Conservation (phyloP, 805 yeast species). For the Metschnikowia proteae region DNA sequence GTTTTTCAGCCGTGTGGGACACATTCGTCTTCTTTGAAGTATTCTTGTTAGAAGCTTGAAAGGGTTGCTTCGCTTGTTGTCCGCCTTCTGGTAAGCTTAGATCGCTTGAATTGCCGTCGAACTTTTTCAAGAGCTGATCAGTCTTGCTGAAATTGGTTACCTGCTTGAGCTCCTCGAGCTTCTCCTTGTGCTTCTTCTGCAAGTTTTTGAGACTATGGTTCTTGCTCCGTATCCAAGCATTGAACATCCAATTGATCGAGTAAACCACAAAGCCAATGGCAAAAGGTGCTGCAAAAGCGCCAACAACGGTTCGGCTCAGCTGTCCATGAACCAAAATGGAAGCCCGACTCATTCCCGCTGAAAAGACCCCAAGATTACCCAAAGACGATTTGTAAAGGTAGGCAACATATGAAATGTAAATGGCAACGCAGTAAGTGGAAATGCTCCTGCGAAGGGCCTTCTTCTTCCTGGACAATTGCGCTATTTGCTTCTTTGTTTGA, state of each 20-base stretch:
- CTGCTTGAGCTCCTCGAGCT: constrained; percentile 64
- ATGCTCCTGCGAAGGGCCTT: constrained; percentile 17
- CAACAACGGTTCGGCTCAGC: constrained; percentile 17
- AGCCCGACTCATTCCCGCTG: constrained; percentile 18
- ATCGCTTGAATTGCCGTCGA: constrained; percentile 15
- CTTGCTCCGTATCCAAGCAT: constrained; percentile 22
- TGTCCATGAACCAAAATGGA: constrained; percentile 26
- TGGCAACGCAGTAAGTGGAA: constrained; percentile 15
- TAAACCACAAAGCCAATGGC: constrained; percentile 17
- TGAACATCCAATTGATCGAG: constrained; percentile 17
- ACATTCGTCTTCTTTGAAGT: not conserved
- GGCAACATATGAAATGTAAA: constrained; percentile 24
- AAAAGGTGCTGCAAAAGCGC: constrained; percentile 25
- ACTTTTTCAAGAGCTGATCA: constrained; percentile 66
- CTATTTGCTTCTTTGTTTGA: constrained; percentile 22
- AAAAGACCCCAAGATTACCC: constrained; percentile 10
- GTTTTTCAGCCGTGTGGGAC: not conserved
- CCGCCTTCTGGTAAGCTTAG: constrained; percentile 2
- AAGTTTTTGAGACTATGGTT: constrained; percentile 24
- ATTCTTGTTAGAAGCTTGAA: not conserved
- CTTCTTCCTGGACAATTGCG: constrained; percentile 15
- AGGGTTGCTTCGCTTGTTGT: not conserved
- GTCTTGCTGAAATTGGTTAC: constrained; percentile 75
- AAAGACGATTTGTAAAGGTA: constrained; percentile 20
- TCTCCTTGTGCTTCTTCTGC: constrained; percentile 45